A percentile compares a stretch with the other conserved stretches of the same genome.
These are phyloP conservation scores for Blumeriella jaapii DNA, from an alignment of 2,329 filamentous ascomycete genomes.

Conservation along the genomic window DNA sequence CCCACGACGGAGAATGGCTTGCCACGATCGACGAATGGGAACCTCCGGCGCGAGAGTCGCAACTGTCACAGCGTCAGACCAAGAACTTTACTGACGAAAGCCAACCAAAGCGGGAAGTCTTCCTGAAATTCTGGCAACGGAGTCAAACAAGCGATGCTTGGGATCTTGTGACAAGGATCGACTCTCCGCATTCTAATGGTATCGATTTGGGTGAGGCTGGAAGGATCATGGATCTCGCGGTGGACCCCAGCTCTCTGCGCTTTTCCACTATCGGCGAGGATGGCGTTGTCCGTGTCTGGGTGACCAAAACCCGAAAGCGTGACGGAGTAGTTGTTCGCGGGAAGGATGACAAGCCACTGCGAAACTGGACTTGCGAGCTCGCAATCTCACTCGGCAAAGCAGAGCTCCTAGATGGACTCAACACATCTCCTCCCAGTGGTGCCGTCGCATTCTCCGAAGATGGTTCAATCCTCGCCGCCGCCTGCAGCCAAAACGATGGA, in stretches of 20 bases:
- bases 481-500: conserved; percentile 44
- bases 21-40: conserved; percentile 88
- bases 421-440: conserved; percentile 34
- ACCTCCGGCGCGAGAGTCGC: conserved; percentile 58
- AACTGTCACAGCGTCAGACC: conserved; percentile 39
- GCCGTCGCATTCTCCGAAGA: conserved; percentile 72
- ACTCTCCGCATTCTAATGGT: conserved; percentile 61
- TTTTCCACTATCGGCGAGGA: conserved; percentile 85
- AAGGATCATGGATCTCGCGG: conserved; percentile 59
- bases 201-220: conserved; percentile 38
- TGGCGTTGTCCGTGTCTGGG: conserved; percentile 68
- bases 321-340: conserved; percentile 56
- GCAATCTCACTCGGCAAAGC: conserved; percentile 37
- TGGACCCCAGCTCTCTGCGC: conserved; percentile 54
- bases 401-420: conserved; percentile 26
- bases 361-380: conserved; percentile 64
- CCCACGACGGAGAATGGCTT: conserved; percentile 75
- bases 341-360: conserved; percentile 43
- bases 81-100: conserved; percentile 36
- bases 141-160: conserved; percentile 46
- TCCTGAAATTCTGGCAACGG: conserved; percentile 83
- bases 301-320: conserved; percentile 55
- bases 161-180: conserved; percentile 71
- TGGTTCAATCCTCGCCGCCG: conserved; percentile 69
- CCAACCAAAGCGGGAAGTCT: conserved; percentile 54